phyloP scores from a whole-genome alignment of 805 yeast genomes.

The Candida broadrunensis region DNA sequence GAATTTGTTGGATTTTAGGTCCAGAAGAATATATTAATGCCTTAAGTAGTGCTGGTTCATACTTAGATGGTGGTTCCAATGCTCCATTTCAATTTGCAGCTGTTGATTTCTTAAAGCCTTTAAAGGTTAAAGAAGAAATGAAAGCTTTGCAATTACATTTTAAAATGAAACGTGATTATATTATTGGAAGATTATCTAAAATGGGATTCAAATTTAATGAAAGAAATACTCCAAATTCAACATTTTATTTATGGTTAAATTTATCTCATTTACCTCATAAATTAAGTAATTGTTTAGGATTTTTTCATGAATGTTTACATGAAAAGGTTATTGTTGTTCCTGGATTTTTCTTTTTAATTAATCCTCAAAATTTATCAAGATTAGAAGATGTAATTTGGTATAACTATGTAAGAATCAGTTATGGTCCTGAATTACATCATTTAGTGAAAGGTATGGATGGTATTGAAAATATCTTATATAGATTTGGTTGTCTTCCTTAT shows the following conservation, averaged over 20 bases:
- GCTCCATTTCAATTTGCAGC: constrained; percentile 64
- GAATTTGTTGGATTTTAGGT: constrained; percentile 62
- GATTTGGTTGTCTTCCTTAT: constrained; percentile 43
- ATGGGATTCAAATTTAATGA: constrained; percentile 54
- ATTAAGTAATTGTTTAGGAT: constrained; percentile 55
- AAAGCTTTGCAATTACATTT: constrained; percentile 57
- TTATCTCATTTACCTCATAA: constrained; percentile 54
- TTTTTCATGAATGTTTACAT: constrained; percentile 61
- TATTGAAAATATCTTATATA: constrained; percentile 45
- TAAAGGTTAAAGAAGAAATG: constrained; percentile 49
- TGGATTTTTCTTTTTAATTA: constrained; percentile 59
- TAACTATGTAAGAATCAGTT: constrained; percentile 55
- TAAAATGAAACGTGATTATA: constrained; percentile 55
- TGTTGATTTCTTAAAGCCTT: constrained; percentile 51
- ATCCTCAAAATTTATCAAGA: constrained; percentile 47
- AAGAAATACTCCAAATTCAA: constrained; percentile 49
- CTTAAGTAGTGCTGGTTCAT: constrained; percentile 57
- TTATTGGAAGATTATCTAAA: constrained; percentile 42
- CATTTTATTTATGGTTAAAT: constrained; percentile 60
- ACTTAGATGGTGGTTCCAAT: constrained; percentile 59
- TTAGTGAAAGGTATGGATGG: constrained; percentile 59
- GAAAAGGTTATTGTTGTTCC: constrained; percentile 61
- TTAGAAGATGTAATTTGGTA: constrained; percentile 59
- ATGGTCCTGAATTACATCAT: constrained; percentile 55
- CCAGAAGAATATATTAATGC: constrained; percentile 58